These are phyloP conservation scores for Hippophae gyantsensis DNA, from an alignment of 306 rosid species.

Conservation along the genomic window DNA sequence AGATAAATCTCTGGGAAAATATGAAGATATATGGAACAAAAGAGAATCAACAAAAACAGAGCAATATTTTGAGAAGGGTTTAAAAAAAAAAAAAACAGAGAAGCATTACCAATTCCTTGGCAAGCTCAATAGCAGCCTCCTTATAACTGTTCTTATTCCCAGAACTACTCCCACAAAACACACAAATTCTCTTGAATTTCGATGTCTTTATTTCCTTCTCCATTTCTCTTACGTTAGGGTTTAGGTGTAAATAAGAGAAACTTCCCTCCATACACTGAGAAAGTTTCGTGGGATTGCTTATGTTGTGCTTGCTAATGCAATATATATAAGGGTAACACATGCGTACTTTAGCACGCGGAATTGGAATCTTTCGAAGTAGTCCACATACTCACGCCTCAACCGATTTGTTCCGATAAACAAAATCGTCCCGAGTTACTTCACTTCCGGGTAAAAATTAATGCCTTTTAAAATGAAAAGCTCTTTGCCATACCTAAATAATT, in stretches of 20 bases:
- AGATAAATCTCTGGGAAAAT: not conserved
- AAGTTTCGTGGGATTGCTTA: conserved; percentile 24
- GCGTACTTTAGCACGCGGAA: conserved; percentile 28
- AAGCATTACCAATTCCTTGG: conserved; percentile 63
- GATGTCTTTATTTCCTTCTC: conserved; percentile 47
- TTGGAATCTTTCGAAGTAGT: conserved; percentile 3
- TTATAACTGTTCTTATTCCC: conserved; percentile 75
- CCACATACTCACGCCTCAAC: conserved; percentile 19
- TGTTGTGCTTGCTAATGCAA: conserved; percentile 8
- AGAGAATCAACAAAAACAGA: not conserved
- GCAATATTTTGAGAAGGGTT: not conserved
- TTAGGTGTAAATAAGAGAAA: too few species aligned
- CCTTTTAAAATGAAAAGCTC: too few species aligned
- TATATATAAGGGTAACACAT: conserved; percentile 33
- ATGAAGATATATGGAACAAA: not conserved
- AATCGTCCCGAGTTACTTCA: not conserved
- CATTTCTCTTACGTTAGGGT: conserved; percentile 7
- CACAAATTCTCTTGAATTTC: conserved; percentile 89
- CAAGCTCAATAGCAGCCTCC: conserved; percentile 95
- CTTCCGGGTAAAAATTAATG: too few species aligned
- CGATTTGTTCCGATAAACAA: not conserved
- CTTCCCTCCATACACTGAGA: conserved; percentile 16
- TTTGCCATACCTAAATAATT: too few species aligned
- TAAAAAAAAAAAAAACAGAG: not conserved
- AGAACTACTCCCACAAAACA: conserved; percentile 89